Evolutionary conservation across 139 green algal species (phyloP), one percentile per base, ranked within the genome.

Genomic region (Raphidocelis subcapitata): DNA sequence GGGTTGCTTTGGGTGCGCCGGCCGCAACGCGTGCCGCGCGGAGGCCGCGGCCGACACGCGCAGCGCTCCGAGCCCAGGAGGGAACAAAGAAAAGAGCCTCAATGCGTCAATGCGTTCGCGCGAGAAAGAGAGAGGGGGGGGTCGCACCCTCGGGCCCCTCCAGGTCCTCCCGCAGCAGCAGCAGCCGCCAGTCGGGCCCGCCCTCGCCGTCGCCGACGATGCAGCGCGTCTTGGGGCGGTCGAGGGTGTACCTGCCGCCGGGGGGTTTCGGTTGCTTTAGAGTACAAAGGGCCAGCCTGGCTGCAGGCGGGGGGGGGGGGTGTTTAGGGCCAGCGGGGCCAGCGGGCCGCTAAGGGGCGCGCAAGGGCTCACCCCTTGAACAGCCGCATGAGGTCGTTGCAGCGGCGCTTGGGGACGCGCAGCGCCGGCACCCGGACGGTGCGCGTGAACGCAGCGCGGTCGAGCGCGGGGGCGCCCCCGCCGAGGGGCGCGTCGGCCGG

Each of bases 141-240:
- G n/a, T n/a, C n/a, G n/a, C n/a, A n/a, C n/a, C n/a, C n/a, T n/a
- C n/a, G n/a, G n/a, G n/a, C n/a, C 18, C 1, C 69, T 55, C 59
- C 1, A 86, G 26, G 3, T 33, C 29, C 47, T 92, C 83, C 5
- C 82, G 74, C 28, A 96, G 79, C 35, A 96, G 81, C 57, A 96
- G 78, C 32, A 96, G 82, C 10, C 84, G 82, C 26, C 62, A 73
- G 21, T 87, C 77, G 2, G n/a, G n/a, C n/a, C 56, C 24, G n/a
- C 67, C 29, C 2, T 35, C 49, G 3, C 57, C 67, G 41, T 92
- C 83, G 5, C 80, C 46, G 12, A 90, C 71, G 18, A 95, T 79
- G 69, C 87, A 92, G 3, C 80, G 76, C 46, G 90, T 70, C 12
- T 85, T 81, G 0, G 90, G 87, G 24, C 79, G 82, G 64, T 94